Percentiles rank a stretch among this genome's conserved stretches.
These are phyloP conservation scores for Mycena amicta DNA, from an alignment of 768 basidiomycete genomes.

Conservation along the genomic window DNA sequence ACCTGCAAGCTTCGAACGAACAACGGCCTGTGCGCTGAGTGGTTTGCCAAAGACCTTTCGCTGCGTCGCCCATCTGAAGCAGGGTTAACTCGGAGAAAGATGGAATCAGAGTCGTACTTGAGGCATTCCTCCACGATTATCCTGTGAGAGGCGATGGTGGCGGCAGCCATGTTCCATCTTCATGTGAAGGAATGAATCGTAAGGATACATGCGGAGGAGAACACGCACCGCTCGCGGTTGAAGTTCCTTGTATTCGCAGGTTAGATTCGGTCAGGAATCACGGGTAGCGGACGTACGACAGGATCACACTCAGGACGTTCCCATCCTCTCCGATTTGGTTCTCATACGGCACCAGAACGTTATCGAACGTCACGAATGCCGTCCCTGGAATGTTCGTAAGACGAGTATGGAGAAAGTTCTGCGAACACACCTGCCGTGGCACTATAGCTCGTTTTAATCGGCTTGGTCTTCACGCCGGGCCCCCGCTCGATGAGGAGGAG, in stretches of 20 bases:
- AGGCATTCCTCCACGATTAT: slow-evolving; percentile 74
- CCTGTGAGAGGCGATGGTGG: slow-evolving; percentile 61
- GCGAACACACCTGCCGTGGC: too few relatives aligned
- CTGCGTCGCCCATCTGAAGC: slow-evolving; percentile 62
- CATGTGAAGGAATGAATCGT: too few relatives aligned
- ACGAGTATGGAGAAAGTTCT: too few relatives aligned
- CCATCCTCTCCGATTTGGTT: slow-evolving; percentile 68
- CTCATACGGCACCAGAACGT: slow-evolving; percentile 83
- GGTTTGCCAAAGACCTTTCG: slow-evolving; percentile 83
- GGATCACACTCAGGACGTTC: slow-evolving; percentile 36
- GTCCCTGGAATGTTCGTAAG: too few relatives aligned
- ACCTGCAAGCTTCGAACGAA: slow-evolving; percentile 71
- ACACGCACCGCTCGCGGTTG: slow-evolving; percentile 54
- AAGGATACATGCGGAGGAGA: neutral
- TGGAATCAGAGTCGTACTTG: too few relatives aligned
- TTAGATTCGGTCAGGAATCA: slow-evolving; percentile 38
- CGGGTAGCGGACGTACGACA: slow-evolving; percentile 38
- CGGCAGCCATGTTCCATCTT: slow-evolving; percentile 68
- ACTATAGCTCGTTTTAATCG: slow-evolving; percentile 88
- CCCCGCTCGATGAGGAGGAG: slow-evolving; percentile 35
- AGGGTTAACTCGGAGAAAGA: neutral
- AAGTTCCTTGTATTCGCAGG: too few relatives aligned
- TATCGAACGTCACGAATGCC: slow-evolving; percentile 78
- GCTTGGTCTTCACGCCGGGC: slow-evolving; percentile 70
- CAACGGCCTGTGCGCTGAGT: slow-evolving; percentile 67